Percentiles rank a stretch among this genome's conserved stretches.
Evolutionary conservation across 2,329 filamentous ascomycete species (phyloP).

Genomic region (Decorospora gaudefroyi): DNA sequence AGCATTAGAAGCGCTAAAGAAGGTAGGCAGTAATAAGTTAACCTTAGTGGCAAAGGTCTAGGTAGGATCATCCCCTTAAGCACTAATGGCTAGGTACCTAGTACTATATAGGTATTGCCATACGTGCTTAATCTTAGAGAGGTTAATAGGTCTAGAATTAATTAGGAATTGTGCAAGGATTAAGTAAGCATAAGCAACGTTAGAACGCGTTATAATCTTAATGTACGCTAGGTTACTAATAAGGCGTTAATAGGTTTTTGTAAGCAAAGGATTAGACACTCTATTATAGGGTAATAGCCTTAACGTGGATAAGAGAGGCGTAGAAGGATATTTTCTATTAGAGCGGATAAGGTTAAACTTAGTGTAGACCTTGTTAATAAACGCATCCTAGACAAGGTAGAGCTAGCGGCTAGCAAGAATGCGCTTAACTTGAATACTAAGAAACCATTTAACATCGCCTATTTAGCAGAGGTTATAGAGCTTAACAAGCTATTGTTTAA

Average conservation of each 20-base stretch:
- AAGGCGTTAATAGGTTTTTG: neutral
- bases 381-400: neutral
- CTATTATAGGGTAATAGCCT: neutral
- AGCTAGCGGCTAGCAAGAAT: neutral
- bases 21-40: neutral
- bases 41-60: neutral
- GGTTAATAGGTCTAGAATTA: neutral
- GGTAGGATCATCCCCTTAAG: neutral
- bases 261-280: neutral
- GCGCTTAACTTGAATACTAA: neutral
- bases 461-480: constrained; percentile 1
- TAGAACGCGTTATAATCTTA: neutral
- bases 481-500: neutral
- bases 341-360: neutral
- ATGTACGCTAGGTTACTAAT: neutral
- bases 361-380: too few relatives aligned
- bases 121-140: neutral
- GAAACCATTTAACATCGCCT: neutral
- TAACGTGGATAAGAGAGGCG: neutral
- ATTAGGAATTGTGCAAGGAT: neutral
- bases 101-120: neutral
- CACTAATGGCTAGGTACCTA: too few relatives aligned
- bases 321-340: neutral
- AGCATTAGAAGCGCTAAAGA: neutral
- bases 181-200: neutral